Base-by-base conservation (phyloP, 75 land plant species). In the Picea glauca region DNA sequence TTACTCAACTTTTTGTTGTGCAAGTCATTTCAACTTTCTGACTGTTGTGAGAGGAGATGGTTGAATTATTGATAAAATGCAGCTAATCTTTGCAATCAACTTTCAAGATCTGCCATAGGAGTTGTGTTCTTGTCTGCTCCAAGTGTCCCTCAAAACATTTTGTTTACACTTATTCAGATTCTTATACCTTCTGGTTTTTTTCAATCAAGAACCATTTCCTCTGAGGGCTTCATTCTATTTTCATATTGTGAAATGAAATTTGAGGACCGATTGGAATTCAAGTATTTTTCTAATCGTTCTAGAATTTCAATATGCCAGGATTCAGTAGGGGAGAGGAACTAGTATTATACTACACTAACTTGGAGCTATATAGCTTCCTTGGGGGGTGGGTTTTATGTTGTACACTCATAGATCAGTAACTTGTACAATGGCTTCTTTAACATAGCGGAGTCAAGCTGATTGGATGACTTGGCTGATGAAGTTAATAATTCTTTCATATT, bases 321-420 rank as follows among this genome's bases (percentile, higher is more conserved):
- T 91, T 93, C 75, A 92, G 88, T 81, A 89, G 91, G 83, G 95
- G 93, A 83, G 76, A 87, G 26, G 77, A 50, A 11, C 54, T 50
- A 50, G 54, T 50, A 50, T 50, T 9, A 9, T 9, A 50, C 54
- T 0, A 50, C 54, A 50, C 11, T 50, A 50, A 9, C 54, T 50
- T 50, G 54, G 54, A 50, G 54, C 0, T 8, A 8, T 50, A 50
- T 50, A 50, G 11, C 0, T 50, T 50, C 54, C 9, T 50, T 50
- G 11, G 2, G 2, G 54, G 54, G 54, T 50, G 11, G 12, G 54
- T 50, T 46, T 50, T 50, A 50, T 50, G 54, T 50, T 50, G 54
- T 50, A 50, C 11, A 50, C 54, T 50, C 12, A 50, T 50, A 50
- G 11, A 50, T 50, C 54, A 50, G 54, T 8, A 50, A 11, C 54